Evolutionary conservation across 176 grass and related monocot species (phyloP).

Genomic region (Cymbopogon citratus): DNA sequence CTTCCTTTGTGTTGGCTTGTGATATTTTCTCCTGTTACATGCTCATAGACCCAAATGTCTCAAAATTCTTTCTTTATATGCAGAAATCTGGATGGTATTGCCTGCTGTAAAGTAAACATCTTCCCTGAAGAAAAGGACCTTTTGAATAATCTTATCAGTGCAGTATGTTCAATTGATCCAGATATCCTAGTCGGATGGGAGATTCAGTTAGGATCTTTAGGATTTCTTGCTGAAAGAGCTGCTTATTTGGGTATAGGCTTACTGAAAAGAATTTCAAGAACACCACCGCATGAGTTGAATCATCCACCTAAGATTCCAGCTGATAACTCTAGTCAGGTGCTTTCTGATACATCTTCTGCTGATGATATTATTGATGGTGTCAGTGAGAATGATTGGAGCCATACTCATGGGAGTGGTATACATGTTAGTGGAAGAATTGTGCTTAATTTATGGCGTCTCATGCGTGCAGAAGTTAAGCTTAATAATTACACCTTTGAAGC

Average conservation of each 20-base stretch:
- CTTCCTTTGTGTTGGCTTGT: slow-evolving; percentile 22
- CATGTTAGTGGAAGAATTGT: slow-evolving; percentile 92
- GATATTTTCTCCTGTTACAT: slow-evolving; percentile 1
- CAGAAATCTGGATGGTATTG: slow-evolving; percentile 72
- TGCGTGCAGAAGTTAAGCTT: slow-evolving; percentile 88
- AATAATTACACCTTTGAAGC: slow-evolving; percentile 84
- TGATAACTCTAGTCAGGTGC: slow-evolving; percentile 35
- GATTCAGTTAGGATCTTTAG: slow-evolving; percentile 78
- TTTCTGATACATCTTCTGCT: slow-evolving; percentile 53
- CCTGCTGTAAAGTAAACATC: slow-evolving; percentile 35
- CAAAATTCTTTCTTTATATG: slow-evolving; percentile 29
- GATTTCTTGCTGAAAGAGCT: slow-evolving; percentile 91
- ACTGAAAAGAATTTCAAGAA: slow-evolving; percentile 86
- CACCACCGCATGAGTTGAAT: slow-evolving; percentile 45
- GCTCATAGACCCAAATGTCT: slow-evolving; percentile 13
- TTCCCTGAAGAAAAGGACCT: slow-evolving; percentile 75
- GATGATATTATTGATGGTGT: slow-evolving; percentile 42
- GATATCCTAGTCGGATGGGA: slow-evolving; percentile 91
- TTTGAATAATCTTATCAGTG: slow-evolving; percentile 60
- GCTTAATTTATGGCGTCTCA: slow-evolving; percentile 88
- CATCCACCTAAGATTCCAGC: slow-evolving; percentile 40
- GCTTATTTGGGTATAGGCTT: slow-evolving; percentile 69
- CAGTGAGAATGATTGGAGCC: slow-evolving; percentile 58
- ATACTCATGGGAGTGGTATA: slow-evolving; percentile 73
- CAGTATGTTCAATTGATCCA: slow-evolving; percentile 76